Percentiles rank a stretch among this genome's conserved stretches.
Conservation (phyloP, 192 early-diverging fungal species). For the Gamsiella multidivaricata region DNA sequence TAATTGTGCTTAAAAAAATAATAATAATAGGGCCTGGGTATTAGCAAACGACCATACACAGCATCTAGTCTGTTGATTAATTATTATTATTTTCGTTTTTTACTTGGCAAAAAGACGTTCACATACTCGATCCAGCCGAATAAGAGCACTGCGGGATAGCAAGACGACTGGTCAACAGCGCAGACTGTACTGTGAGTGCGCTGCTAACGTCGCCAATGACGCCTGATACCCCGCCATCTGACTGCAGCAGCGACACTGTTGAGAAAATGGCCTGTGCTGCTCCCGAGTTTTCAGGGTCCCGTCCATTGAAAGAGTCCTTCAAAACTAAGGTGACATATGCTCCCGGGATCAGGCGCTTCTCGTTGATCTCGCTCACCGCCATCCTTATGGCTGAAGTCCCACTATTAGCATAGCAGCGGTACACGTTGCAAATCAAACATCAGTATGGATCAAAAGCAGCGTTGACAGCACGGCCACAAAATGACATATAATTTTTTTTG, state of each 20-base stretch:
- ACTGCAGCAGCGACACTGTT: conserved; percentile 58
- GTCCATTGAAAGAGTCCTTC: conserved; percentile 60
- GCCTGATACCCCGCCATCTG: conserved; percentile 57
- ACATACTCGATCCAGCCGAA: conserved; percentile 62
- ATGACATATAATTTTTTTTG: not conserved
- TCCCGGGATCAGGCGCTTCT: conserved; percentile 55
- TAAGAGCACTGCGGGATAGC: conserved; percentile 65
- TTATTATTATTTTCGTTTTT: too few relatives aligned
- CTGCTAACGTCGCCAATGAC: conserved; percentile 65
- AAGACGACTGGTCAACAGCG: conserved; percentile 58
- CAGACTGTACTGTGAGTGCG: conserved; percentile 59
- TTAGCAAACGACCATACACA: too few relatives aligned
- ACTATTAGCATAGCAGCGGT: conserved; percentile 24
- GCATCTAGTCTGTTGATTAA: too few relatives aligned
- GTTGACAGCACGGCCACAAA: not conserved
- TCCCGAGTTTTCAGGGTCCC: conserved; percentile 53
- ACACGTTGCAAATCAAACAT: not conserved
- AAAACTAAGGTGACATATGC: conserved; percentile 61
- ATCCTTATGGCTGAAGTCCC: conserved; percentile 63
- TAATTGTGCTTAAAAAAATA: conserved; percentile 49
- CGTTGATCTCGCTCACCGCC: conserved; percentile 63
- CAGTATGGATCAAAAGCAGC: not conserved
- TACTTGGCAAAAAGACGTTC: too few relatives aligned
- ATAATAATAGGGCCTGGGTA: too few relatives aligned
- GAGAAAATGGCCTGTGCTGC: conserved; percentile 63